Conservation (phyloP, 2,329 filamentous ascomycete species). For the Malbranchea zuffiana region DNA sequence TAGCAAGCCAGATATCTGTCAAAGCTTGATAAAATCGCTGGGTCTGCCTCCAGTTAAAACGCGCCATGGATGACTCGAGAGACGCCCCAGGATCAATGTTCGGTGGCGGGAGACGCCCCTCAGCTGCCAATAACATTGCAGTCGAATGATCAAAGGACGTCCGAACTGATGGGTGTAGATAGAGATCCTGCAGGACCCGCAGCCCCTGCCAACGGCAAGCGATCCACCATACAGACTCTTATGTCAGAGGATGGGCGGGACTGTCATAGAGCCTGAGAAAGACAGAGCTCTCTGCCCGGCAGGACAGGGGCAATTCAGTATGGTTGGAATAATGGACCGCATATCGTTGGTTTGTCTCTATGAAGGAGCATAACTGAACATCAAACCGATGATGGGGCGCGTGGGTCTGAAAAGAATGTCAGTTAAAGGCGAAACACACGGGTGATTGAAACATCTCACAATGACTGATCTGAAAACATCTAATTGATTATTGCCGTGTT, state of each 20-base stretch:
- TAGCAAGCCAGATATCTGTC: constrained; percentile 6
- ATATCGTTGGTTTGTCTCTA: constrained; percentile 1
- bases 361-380: constrained; percentile 4
- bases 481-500: constrained; percentile 1
- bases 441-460: constrained; percentile 1
- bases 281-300: constrained; percentile 1
- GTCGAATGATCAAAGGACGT: constrained; percentile 4
- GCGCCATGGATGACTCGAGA: background rate
- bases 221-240: constrained; percentile 7
- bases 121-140: constrained; percentile 4
- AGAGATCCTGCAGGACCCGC: constrained; percentile 10
- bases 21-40: too few species aligned
- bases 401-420: constrained; percentile 1
- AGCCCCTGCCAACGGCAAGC: constrained; percentile 8
- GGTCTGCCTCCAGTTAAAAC: constrained; percentile 6
- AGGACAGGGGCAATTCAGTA: background rate
- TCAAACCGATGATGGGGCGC: constrained; percentile 3
- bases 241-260: constrained; percentile 6
- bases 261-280: constrained; percentile 1
- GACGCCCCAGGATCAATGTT: background rate
- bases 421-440: background rate
- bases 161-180: constrained; percentile 3
- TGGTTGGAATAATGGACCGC: constrained; percentile 3
- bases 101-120: constrained; percentile 1
- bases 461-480: constrained; percentile 6